A percentile compares a stretch with the other conserved stretches of the same genome.
phyloP scores from a whole-genome alignment of 192 early-diverging fungal species.

The Backusella tuberculispora region DNA sequence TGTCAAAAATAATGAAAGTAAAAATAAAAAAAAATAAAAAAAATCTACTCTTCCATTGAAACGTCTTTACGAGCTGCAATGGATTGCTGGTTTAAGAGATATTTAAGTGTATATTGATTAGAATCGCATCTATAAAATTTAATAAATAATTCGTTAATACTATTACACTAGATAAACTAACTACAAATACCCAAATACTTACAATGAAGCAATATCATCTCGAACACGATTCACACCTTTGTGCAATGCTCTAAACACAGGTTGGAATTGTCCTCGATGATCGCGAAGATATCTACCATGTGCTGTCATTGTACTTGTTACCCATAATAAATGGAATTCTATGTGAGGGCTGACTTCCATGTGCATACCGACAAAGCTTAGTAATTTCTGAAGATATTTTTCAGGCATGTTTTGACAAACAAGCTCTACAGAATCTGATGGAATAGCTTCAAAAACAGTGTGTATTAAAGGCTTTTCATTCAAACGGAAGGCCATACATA shows the following conservation, averaged over 20 bases:
- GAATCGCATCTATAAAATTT: conserved; percentile 68
- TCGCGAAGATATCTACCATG: conserved; percentile 79
- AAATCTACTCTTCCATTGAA: conserved; percentile 22
- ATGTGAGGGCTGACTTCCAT: conserved; percentile 84
- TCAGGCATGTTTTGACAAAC: conserved; percentile 82
- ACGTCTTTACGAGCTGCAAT: conserved; percentile 12
- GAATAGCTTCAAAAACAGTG: conserved; percentile 80
- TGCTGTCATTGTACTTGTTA: conserved; percentile 68
- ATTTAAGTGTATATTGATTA: conserved; percentile 76
- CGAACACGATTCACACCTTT: conserved; percentile 63
- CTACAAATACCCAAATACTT: conserved; percentile 39
- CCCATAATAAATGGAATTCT: conserved; percentile 90
- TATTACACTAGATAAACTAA: conserved; percentile 18
- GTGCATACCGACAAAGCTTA: conserved; percentile 79
- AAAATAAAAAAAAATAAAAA: not conserved
- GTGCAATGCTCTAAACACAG: conserved; percentile 81
- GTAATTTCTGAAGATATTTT: conserved; percentile 85
- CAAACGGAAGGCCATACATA: conserved; percentile 93
- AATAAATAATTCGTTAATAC: conserved; percentile 12
- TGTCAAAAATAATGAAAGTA: not conserved
- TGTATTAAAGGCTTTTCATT: conserved; percentile 83
- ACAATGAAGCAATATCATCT: conserved; percentile 63
- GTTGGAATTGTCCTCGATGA: conserved; percentile 63
- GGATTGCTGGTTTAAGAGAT: conserved; percentile 53
- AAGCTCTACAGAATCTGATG: conserved; percentile 73